A percentile compares a stretch with the other conserved stretches of the same genome.
These are phyloP conservation scores for Cicer yamashitae DNA, from an alignment of 306 rosid genomes.

Conservation along the genomic window DNA sequence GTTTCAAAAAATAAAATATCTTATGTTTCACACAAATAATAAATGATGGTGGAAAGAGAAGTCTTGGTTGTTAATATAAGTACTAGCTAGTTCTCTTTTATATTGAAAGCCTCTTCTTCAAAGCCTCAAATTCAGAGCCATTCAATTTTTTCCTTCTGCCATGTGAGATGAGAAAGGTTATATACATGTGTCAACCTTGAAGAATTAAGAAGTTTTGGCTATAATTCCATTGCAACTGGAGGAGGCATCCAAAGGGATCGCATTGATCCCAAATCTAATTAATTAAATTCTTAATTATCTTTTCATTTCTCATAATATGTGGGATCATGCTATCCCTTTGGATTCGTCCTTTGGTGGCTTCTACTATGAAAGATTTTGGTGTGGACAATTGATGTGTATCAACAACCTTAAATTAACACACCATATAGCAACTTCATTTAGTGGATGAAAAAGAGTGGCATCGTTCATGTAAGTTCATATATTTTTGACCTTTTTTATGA, in stretches of 20 bases:
- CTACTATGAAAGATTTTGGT: slow-evolving; percentile 21
- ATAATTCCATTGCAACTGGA: slow-evolving; percentile 53
- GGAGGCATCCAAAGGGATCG: slow-evolving; percentile 76
- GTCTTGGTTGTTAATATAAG: slow-evolving; percentile 50
- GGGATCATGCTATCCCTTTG: slow-evolving; percentile 69
- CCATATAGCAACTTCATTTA: slow-evolving; percentile 29
- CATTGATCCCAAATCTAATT: slow-evolving; percentile 57
- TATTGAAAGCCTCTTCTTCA: slow-evolving; percentile 48
- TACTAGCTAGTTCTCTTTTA: slow-evolving; percentile 39
- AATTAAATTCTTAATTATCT: not conserved
- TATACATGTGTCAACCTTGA: not conserved
- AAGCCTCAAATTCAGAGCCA: slow-evolving; percentile 44
- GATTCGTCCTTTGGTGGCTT: slow-evolving; percentile 65
- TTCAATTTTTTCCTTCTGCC: slow-evolving; percentile 37
- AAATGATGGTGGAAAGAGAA: slow-evolving; percentile 27
- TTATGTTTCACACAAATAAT: not conserved
- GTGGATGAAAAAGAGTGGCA: slow-evolving; percentile 2
- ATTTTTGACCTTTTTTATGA: not conserved
- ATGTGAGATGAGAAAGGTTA: not conserved
- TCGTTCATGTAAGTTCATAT: slow-evolving; percentile 46
- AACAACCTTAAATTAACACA: not conserved
- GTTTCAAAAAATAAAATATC: not conserved
- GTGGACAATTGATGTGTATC: not conserved
- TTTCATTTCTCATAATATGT: slow-evolving; percentile 2
- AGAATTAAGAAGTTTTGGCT: slow-evolving; percentile 17